Evolutionary conservation across 2,329 filamentous ascomycete genomes (phyloP).

Genomic region (Macroventuria anomochaeta): DNA sequence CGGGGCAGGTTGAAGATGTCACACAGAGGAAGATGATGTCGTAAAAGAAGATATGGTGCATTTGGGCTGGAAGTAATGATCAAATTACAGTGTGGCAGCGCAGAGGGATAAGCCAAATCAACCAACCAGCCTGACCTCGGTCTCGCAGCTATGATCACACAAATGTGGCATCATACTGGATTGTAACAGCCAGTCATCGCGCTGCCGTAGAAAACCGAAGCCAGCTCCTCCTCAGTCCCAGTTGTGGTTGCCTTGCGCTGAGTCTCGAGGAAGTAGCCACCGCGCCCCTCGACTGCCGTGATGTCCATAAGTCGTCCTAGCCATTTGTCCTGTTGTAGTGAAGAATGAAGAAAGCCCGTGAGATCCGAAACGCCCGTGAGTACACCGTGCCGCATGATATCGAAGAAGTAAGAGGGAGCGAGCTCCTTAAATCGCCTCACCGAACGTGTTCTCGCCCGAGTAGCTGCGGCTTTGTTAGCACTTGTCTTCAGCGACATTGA

Average conservation of each 20-base stretch:
- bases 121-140: constrained; percentile 8
- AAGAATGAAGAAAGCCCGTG: constrained; percentile 31
- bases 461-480: constrained; percentile 62
- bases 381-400: constrained; percentile 33
- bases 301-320: constrained; percentile 24
- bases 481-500: background rate
- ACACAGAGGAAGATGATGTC: constrained; percentile 3
- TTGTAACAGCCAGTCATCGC: background rate
- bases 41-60: constrained; percentile 25
- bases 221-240: background rate
- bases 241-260: constrained; percentile 17
- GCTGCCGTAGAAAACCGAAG: background rate
- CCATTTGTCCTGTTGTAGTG: constrained; percentile 27
- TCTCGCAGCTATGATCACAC: constrained; percentile 5
- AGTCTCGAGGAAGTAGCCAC: constrained; percentile 8
- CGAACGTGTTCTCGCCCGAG: constrained; percentile 99
- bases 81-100: constrained; percentile 30
- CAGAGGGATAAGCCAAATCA: constrained; percentile 20
- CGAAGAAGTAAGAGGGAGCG: constrained; percentile 23
- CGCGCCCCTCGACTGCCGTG: constrained; percentile 18
- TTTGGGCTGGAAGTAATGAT: constrained; percentile 28
- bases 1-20: constrained; percentile 12
- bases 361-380: constrained; percentile 41
- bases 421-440: constrained; percentile 55
- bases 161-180: background rate